phyloP scores from a whole-genome alignment of 192 early-diverging fungal genomes.

The Piromyces sp. region DNA sequence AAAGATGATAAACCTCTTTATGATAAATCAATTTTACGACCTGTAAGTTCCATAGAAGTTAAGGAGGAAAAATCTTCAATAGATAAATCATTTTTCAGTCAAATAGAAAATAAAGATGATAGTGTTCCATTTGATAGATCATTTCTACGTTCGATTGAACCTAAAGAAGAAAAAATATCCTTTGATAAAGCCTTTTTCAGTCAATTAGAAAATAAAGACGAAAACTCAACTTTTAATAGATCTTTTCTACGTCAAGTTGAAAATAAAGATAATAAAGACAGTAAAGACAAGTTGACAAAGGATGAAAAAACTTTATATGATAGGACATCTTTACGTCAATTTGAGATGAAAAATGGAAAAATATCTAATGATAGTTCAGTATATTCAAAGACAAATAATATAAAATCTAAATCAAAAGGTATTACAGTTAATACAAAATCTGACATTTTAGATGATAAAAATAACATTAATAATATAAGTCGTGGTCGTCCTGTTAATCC shows the following conservation, averaged over 20 bases:
- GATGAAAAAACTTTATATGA: not conserved
- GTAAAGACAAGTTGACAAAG: not conserved
- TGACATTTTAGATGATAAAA: not conserved
- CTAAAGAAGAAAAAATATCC: not conserved
- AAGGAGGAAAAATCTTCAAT: too few relatives aligned
- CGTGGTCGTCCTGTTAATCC: not conserved
- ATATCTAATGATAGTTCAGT: not conserved
- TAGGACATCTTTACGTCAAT: not conserved
- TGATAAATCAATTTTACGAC: too few relatives aligned
- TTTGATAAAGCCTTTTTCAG: not conserved
- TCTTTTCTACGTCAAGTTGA: too few relatives aligned
- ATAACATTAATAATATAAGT: not conserved
- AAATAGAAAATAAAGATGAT: too few relatives aligned
- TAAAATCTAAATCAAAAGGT: not conserved
- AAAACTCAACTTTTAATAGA: not conserved
- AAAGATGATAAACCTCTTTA: too few relatives aligned
- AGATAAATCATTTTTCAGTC: too few relatives aligned
- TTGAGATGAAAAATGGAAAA: not conserved
- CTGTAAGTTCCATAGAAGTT: not conserved
- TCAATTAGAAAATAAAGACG: not conserved
- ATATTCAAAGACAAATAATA: not conserved
- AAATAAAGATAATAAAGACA: not conserved
- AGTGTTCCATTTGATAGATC: too few relatives aligned
- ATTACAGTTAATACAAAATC: not conserved
- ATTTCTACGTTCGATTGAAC: too few relatives aligned